A percentile compares a stretch with the other conserved stretches of the same genome.
Evolutionary conservation across 129 eudicot genomes (phyloP).

Genomic region (Tagetes erecta): DNA sequence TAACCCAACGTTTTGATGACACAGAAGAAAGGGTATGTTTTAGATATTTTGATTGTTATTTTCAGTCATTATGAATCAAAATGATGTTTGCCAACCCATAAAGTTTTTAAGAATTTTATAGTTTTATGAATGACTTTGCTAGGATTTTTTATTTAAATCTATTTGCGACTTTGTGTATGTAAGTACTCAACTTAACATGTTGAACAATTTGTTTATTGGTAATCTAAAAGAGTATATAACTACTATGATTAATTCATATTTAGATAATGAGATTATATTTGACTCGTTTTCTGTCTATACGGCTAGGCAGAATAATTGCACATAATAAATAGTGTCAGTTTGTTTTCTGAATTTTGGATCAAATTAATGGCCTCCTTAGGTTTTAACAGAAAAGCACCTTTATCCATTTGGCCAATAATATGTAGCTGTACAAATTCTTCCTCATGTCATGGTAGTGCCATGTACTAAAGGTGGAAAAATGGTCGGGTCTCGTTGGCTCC

Average conservation of each 20-base stretch:
- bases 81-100: not conserved
- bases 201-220: not conserved
- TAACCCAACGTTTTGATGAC: conserved; percentile 97
- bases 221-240: not conserved
- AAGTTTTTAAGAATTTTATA: not conserved
- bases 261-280: not conserved
- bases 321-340: not conserved
- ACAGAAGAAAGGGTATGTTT: conserved; percentile 83
- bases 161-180: not conserved
- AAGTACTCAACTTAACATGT: not conserved
- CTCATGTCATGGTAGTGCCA: not conserved
- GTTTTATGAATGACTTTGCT: conserved; percentile 4
- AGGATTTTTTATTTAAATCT: not conserved
- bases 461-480: not conserved
- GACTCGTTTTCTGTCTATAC: not conserved
- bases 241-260: not conserved
- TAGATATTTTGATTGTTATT: not conserved
- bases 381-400: not conserved
- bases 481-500: not conserved
- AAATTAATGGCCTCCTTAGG: not conserved
- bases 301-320: not conserved
- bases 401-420: not conserved
- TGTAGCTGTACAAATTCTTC: conserved; percentile 3
- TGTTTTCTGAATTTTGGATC: not conserved
- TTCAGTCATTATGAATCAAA: not conserved